These are phyloP conservation scores for Magnolia kwangsiensis DNA, from an alignment of 164 flowering plant genomes.

Conservation along the genomic window DNA sequence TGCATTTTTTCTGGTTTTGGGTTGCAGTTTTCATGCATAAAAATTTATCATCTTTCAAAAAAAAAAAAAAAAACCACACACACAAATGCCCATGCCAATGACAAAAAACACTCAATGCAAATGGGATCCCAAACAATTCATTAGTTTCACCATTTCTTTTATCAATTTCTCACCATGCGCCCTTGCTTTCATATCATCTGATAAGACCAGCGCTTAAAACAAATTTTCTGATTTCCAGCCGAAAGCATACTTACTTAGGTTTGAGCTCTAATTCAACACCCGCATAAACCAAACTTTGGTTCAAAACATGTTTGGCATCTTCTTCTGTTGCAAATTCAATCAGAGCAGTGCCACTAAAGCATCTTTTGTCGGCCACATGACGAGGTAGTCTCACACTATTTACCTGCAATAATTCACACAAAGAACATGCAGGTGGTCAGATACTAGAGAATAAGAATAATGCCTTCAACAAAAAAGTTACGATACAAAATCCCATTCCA, in stretches of 20 bases:
- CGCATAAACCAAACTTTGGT: constrained; percentile 52
- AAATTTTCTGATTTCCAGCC: not conserved
- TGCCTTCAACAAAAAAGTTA: not conserved
- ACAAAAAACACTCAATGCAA: not conserved
- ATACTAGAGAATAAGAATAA: not conserved
- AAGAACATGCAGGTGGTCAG: not conserved
- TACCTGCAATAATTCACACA: constrained; percentile 47
- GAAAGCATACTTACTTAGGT: constrained; percentile 18
- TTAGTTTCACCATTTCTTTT: not conserved
- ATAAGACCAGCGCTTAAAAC: not conserved
- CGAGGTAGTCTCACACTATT: constrained; percentile 88
- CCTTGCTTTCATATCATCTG: not conserved
- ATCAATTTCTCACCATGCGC: not conserved
- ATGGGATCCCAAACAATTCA: not conserved
- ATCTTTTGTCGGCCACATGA: constrained; percentile 71
- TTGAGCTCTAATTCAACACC: constrained; percentile 70
- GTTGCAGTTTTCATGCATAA: too few relatives aligned
- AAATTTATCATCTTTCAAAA: too few relatives aligned
- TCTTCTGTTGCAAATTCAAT: constrained; percentile 84
- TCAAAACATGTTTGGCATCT: constrained; percentile 63
- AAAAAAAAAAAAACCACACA: too few relatives aligned
- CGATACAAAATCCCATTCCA: not conserved
- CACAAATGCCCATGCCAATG: not conserved
- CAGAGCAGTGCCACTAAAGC: constrained; percentile 86
- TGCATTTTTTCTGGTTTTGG: too few relatives aligned